A percentile compares a stretch with the other conserved stretches of the same genome.
phyloP scores from a whole-genome alignment of 2,329 filamentous ascomycete genomes.

The Xylaria sp. region DNA sequence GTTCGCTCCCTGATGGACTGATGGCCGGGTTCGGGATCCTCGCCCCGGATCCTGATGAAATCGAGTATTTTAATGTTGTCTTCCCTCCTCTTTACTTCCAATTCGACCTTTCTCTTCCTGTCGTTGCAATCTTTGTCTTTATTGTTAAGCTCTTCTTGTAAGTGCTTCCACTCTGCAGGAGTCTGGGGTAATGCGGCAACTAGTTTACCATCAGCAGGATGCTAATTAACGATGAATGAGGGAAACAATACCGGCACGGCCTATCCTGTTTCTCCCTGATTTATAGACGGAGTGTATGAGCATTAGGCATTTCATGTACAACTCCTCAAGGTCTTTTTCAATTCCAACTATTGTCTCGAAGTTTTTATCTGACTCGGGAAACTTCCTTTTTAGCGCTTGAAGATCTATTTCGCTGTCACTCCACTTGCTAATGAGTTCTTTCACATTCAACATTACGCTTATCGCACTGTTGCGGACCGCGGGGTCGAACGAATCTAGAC shows the following conservation, averaged over 20 bases:
- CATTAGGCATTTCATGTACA: conserved; percentile 4
- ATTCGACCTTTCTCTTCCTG: neutral
- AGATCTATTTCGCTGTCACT: conserved; percentile 2
- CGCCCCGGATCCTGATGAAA: neutral
- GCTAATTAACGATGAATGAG: neutral
- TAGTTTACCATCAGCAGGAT: neutral
- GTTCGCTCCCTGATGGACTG: conserved; percentile 4
- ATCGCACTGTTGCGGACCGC: neutral
- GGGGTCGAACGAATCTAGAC: neutral
- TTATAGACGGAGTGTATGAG: neutral
- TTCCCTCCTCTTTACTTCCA: neutral
- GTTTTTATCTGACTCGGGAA: neutral
- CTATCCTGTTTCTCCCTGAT: neutral
- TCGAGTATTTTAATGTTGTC: neutral
- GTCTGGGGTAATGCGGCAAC: neutral
- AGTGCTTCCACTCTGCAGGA: neutral
- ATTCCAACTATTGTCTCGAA: neutral
- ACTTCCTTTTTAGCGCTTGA: neutral
- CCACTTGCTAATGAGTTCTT: conserved; percentile 12
- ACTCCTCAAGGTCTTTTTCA: neutral
- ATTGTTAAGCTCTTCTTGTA: neutral
- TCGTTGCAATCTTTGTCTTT: neutral
- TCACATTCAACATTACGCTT: conserved; percentile 1
- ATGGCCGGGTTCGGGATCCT: conserved; percentile 16
- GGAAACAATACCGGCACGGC: conserved; percentile 3